Evolutionary conservation across 2,329 filamentous ascomycete species (phyloP), one percentile per base, ranked within the genome.

Genomic region (Fusarium chlamydosporum): DNA sequence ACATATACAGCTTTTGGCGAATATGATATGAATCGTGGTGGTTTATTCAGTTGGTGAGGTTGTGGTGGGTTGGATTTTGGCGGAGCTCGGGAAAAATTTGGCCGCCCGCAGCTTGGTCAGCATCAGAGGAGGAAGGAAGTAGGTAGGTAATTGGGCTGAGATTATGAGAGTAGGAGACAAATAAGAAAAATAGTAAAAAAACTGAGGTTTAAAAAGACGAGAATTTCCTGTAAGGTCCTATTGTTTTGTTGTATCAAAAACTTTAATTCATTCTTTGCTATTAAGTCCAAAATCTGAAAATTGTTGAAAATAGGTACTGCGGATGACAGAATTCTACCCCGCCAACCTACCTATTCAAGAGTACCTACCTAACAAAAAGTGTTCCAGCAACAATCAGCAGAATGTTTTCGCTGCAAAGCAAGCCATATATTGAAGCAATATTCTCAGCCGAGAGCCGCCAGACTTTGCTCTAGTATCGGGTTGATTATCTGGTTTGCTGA

Each of bases 61-160:
- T 67, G 65, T 68, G 57, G 55, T 67, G 61, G 57, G 53, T 46
- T 59, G 61, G 68, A 65, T 53, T 69, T 65, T 67, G 70, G 68
- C 61, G 71, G 70, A 66, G 57, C 60, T 33, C 51, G 61, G 47
- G 71, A 75, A 75, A 75, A 72, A 67, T 73, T 67, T 74, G 70
- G 71, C 60, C 67, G 61, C 23, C 33, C 47, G 47, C 23, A 50
- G 68, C 64, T 75, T 74, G 72, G 71, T 74, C 62, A 74, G 72
- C 71, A 74, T 18, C 53, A 52, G 15, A 34, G 31, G 10, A n/a
- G 38, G 23, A 42, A 42, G 29, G 35, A 52, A 60, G 38, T 29
- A 11, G 23, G 23, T 37, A 56, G 23, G 23, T 37, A 56, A 42
- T 42, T 43, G 23, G 23, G 16, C n/a, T 59, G 43, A 57, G 35